Evolutionary conservation across 208 protist genomes (phyloP).

Genomic region (Leishmania mexicana): DNA sequence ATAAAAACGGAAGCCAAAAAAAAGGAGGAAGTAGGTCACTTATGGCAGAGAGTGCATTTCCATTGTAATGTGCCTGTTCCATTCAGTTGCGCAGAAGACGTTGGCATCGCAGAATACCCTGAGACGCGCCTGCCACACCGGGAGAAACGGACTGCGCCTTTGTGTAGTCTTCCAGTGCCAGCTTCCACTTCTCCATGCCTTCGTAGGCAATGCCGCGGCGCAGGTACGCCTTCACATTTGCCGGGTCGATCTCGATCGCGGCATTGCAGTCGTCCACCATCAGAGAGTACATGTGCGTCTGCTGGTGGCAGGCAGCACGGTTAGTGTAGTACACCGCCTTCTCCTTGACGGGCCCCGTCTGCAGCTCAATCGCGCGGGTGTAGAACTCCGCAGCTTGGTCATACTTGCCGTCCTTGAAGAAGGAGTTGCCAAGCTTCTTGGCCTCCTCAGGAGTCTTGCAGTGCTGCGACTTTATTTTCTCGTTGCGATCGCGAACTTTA

Average conservation of each 20-base stretch:
- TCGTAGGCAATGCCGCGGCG: constrained; percentile 92
- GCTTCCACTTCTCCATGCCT: constrained; percentile 92
- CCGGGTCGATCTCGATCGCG: constrained; percentile 76
- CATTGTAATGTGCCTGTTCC: neutral
- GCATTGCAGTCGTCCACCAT: constrained; percentile 90
- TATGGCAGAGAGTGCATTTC: neutral
- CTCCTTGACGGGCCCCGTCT: constrained; percentile 55
- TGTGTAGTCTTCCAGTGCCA: constrained; percentile 88
- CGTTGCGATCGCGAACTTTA: constrained; percentile 76
- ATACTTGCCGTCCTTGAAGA: constrained; percentile 91
- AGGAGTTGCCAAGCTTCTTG: constrained; percentile 87
- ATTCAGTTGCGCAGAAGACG: constrained; percentile 48
- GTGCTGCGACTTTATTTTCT: constrained; percentile 66
- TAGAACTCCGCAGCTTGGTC: constrained; percentile 89
- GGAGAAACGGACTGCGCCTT: constrained; percentile 61
- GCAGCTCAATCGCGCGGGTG: constrained; percentile 89
- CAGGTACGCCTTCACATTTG: constrained; percentile 89
- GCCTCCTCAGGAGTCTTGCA: constrained; percentile 90
- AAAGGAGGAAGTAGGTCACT: neutral
- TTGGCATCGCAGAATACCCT: constrained; percentile 86
- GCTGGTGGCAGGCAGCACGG: constrained; percentile 90
- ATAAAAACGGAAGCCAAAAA: constrained; percentile 4
- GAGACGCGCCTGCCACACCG: constrained; percentile 56
- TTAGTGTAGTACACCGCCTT: constrained; percentile 92
- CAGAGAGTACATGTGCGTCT: constrained; percentile 83